These are phyloP conservation scores for Ophiostoma populinum DNA, from an alignment of 2,329 filamentous ascomycete genomes.

Conservation along the genomic window DNA sequence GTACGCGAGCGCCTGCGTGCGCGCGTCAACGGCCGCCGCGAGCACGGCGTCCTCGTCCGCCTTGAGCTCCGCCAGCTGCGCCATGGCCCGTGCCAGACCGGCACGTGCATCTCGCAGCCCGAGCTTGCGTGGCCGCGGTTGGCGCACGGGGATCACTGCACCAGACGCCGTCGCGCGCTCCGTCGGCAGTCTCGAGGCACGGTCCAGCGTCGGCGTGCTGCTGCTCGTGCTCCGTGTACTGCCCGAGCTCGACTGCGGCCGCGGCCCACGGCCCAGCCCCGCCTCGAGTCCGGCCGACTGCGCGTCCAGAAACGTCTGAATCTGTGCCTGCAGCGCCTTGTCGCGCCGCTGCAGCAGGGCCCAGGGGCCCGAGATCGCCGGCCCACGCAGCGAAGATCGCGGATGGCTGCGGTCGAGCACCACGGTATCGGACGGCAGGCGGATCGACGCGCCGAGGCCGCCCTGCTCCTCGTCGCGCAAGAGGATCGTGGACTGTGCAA, in stretches of 20 bases:
- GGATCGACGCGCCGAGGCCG: constrained; percentile 9
- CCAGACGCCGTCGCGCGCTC: constrained; percentile 20
- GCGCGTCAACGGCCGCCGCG: constrained; percentile 34
- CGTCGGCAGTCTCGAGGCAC: constrained; percentile 16
- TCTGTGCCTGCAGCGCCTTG: constrained; percentile 26
- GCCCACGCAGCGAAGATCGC: neutral
- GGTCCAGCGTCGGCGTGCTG: constrained; percentile 24
- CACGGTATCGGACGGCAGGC: constrained; percentile 18
- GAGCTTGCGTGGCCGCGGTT: constrained; percentile 34
- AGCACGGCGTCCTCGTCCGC: constrained; percentile 48
- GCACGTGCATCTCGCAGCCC: constrained; percentile 46
- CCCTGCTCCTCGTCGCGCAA: constrained; percentile 18
- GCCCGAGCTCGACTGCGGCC: constrained; percentile 5
- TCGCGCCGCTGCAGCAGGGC: constrained; percentile 28
- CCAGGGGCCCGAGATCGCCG: constrained; percentile 18
- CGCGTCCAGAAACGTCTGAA: constrained; percentile 30
- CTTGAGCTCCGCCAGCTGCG: constrained; percentile 47
- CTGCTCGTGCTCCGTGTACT: constrained; percentile 7
- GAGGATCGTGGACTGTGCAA: constrained; percentile 25
- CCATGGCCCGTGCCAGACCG: constrained; percentile 45
- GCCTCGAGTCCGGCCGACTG: constrained; percentile 28
- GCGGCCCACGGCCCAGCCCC: constrained; percentile 16
- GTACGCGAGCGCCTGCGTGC: constrained; percentile 39
- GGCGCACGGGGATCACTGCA: constrained; percentile 41
- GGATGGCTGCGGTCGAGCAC: constrained; percentile 19